A percentile compares a stretch with the other conserved stretches of the same genome.
Conservation (phyloP, 257 asterid genomes). For the Linaria vulgaris region DNA sequence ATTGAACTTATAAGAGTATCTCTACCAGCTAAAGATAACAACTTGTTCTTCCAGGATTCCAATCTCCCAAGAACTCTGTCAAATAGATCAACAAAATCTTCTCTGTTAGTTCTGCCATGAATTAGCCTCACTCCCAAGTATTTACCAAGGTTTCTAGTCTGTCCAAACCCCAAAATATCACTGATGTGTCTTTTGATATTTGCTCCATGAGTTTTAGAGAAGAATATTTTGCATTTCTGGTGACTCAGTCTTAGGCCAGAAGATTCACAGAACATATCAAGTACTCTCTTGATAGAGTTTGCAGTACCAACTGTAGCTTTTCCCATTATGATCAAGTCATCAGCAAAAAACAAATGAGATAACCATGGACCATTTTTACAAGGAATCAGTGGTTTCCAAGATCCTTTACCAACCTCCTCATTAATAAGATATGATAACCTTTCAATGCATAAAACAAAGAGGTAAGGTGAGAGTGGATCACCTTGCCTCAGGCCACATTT, state of each 20-base stretch:
- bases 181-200: too few relatives aligned
- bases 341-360: too few relatives aligned
- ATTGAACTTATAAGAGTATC: too few relatives aligned
- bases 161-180: too few relatives aligned
- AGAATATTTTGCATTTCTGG: too few relatives aligned
- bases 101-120: background rate
- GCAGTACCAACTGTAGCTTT: background rate
- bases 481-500: background rate
- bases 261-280: background rate
- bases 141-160: too few relatives aligned
- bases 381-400: background rate
- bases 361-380: background rate
- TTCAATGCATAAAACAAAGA: background rate
- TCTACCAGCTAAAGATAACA: background rate
- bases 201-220: too few relatives aligned
- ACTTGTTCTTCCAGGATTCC: background rate
- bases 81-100: background rate
- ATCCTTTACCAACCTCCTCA: background rate
- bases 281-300: background rate
- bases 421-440: background rate
- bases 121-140: background rate
- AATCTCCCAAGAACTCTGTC: background rate
- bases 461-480: too few relatives aligned
- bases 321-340: background rate
- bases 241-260: background rate